These are phyloP conservation scores for Gracilaria domingensis DNA, from an alignment of 23 red algal species.

Conservation along the genomic window DNA sequence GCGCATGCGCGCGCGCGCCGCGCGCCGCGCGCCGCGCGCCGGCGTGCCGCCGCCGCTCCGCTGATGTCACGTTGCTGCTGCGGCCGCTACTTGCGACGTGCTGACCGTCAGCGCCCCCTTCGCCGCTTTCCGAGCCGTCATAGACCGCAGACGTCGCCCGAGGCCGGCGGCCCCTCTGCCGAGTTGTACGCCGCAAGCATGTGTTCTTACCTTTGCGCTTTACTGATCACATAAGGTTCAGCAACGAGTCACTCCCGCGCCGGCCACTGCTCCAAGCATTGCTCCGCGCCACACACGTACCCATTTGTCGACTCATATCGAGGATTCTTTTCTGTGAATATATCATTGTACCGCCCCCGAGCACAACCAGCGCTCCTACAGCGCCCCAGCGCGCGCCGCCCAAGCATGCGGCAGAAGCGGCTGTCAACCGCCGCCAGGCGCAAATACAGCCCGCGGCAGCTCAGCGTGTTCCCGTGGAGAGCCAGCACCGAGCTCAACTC, in stretches of 20 bases:
- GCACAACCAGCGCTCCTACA: background rate
- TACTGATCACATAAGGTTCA: too few species aligned
- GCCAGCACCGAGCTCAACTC: conserved; percentile 21
- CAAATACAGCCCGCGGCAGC: conserved; percentile 20
- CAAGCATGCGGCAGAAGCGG: conserved; percentile 21
- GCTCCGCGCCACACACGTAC: background rate
- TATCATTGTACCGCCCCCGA: conserved; percentile 1
- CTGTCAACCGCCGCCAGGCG: background rate
- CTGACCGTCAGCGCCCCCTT: too few species aligned
- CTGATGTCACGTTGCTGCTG: background rate
- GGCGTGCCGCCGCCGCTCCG: background rate
- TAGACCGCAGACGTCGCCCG: too few species aligned
- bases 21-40: background rate
- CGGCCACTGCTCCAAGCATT: conserved; percentile 15
- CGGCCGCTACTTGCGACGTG: too few species aligned
- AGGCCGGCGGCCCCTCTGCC: too few species aligned
- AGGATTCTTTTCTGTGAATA: conserved; percentile 24
- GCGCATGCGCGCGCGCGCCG: conserved; percentile 1
- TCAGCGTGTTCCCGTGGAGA: conserved; percentile 40
- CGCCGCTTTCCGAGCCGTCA: too few species aligned
- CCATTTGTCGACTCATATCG: conserved; percentile 12
- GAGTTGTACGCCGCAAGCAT: too few species aligned
- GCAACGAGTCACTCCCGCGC: background rate
- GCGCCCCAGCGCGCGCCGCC: background rate
- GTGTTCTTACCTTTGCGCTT: too few species aligned